Evolutionary conservation across 1,284 basidiomycete genomes (phyloP), one percentile per base, ranked within the genome.

Genomic region (Ustilago loliicola): DNA sequence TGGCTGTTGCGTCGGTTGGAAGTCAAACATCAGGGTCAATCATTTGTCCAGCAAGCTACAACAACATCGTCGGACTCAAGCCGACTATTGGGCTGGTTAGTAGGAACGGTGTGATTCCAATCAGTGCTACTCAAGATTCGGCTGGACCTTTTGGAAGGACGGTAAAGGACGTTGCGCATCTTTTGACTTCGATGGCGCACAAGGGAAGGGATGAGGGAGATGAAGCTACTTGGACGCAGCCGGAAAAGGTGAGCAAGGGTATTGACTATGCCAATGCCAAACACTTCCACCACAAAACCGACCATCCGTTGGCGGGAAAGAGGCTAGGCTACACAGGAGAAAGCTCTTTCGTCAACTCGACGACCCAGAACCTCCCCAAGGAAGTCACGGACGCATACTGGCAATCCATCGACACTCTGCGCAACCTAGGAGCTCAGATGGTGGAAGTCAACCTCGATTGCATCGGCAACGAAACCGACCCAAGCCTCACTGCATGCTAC

Each of bases 1-100:
- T 93, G 6, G 87, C 89, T 6, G 88, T 91, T 2, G 90, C 89
- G 0, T 87, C 91, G 0, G 87, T 93, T 0, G 92, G 92, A 0
- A 88, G 89, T 1, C 92, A 93, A 83, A 92, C 91, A 13, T 72
- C 68, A 11, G 76, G 78, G 3, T 62, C 57, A 13, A 75, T 80
- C 57, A 65, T 80, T 40, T 72, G 72, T 48, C 78, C 78, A 3
- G 70, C 74, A 30, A 66, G 61, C 27, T 69, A 66, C 48, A 80
- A 77, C 64, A 70, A 66, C 27, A 66, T 80, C n/a, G 78, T 80
- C 2, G 78, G 78, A 4, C 42, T 80, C 60, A 80, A 80, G 32
- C 74, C 78, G 19, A 80, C 66, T 9, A 64, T 80, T 2, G 78
- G 78, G 3, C 47, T 80, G 25, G 66, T 69, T 32, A 77, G 74